phyloP scores from a whole-genome alignment of 805 yeast genomes.

The Yamadazyma ubonensis region DNA sequence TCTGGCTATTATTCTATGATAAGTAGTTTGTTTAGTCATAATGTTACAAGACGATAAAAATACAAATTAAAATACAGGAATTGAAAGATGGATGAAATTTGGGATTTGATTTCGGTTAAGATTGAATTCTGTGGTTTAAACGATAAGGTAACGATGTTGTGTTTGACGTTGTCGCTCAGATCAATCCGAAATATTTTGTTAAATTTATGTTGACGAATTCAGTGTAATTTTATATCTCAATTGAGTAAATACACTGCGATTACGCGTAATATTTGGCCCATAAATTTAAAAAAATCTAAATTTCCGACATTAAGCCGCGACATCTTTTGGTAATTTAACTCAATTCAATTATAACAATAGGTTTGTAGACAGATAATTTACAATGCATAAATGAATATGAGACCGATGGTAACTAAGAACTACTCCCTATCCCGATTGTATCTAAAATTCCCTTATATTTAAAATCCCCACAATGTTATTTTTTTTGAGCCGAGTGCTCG shows the following conservation, averaged over 20 bases:
- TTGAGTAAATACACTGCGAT: slow-evolving; percentile 4
- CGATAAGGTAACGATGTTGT: too few species aligned
- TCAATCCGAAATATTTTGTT: neutral
- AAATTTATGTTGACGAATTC: slow-evolving; percentile 1
- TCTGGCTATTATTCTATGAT: slow-evolving; percentile 30
- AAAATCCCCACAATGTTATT: neutral
- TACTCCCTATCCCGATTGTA: too few species aligned
- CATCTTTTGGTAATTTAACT: neutral
- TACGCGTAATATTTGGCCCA: slow-evolving; percentile 5
- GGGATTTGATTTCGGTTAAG: neutral
- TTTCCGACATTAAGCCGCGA: slow-evolving; percentile 1
- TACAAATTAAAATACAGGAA: neutral
- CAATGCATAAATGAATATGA: neutral
- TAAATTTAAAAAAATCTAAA: neutral
- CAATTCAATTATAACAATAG: neutral
- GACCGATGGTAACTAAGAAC: neutral
- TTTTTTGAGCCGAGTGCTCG: too few species aligned
- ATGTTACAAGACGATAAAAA: neutral
- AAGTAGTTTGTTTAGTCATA: slow-evolving; percentile 22
- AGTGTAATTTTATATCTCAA: slow-evolving; percentile 1
- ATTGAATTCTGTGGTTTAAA: too few species aligned
- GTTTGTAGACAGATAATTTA: too few species aligned
- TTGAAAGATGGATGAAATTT: neutral
- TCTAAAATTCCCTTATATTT: too few species aligned
- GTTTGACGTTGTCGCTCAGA: too few species aligned